These are phyloP conservation scores for Hyaloperonospora brassicae DNA, from an alignment of 352 stramenopile species.

Conservation along the genomic window DNA sequence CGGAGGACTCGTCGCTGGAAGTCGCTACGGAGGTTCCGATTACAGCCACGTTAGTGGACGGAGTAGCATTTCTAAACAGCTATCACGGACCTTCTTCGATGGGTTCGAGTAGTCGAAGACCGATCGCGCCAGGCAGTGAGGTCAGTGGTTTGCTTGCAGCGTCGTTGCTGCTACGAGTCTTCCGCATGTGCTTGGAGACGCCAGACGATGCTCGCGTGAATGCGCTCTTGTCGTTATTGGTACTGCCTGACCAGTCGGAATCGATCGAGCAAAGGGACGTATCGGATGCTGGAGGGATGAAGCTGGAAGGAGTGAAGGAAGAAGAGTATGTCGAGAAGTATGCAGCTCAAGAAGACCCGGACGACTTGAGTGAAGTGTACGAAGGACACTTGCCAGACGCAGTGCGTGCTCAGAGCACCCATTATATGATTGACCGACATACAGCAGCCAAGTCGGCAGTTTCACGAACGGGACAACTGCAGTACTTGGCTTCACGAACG, in stretches of 20 bases:
- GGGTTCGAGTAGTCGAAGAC: background rate
- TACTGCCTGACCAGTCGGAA: background rate
- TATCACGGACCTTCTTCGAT: constrained; percentile 10
- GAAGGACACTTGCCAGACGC: constrained; percentile 28
- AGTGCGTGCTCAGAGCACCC: background rate
- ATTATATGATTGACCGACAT: constrained; percentile 3
- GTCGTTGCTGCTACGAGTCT: constrained; percentile 35
- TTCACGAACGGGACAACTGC: constrained; percentile 25
- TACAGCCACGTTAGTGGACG: constrained; percentile 36
- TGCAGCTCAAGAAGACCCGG: constrained; percentile 45
- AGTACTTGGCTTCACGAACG: constrained; percentile 30
- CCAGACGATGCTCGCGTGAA: constrained; percentile 15
- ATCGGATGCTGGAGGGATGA: background rate
- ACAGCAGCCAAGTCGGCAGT: background rate
- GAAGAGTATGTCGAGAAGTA: constrained; percentile 31
- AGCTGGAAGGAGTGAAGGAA: constrained; percentile 1
- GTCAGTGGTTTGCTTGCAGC: constrained; percentile 35
- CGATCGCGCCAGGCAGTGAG: constrained; percentile 24
- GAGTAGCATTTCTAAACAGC: constrained; percentile 38
- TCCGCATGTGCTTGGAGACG: constrained; percentile 24
- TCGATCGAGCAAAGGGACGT: background rate
- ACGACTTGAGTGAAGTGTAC: constrained; percentile 56
- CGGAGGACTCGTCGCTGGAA: constrained; percentile 5
- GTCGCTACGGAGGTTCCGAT: constrained; percentile 18
- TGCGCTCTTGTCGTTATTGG: constrained; percentile 23